phyloP scores from a whole-genome alignment of 2,329 filamentous ascomycete genomes.

The Fusarium proliferatum region DNA sequence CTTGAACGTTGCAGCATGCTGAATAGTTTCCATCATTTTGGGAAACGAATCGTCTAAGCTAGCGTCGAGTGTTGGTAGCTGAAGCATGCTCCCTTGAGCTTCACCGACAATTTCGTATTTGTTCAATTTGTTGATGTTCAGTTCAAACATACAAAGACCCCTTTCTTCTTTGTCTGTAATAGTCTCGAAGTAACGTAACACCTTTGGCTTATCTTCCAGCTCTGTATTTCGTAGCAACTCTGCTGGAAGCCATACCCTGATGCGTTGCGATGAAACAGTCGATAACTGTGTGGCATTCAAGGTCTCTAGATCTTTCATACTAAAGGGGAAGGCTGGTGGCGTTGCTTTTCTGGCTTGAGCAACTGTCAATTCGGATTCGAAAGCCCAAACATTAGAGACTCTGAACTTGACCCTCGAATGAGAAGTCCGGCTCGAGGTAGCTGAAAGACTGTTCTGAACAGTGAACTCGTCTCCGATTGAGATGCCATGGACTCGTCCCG shows the following conservation, averaged over 20 bases:
- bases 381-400: neutral
- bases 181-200: rapidly evolving
- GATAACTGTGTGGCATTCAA: neutral
- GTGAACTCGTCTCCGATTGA: neutral
- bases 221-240: rapidly evolving
- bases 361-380: rapidly evolving
- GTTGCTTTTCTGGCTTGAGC: rapidly evolving
- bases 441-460: rapidly evolving
- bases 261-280: rapidly evolving
- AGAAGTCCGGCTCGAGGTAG: rapidly evolving
- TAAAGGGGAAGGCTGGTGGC: rapidly evolving
- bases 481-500: neutral
- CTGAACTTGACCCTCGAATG: rapidly evolving
- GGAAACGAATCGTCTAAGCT: rapidly evolving
- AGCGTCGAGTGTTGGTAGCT: neutral
- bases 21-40: rapidly evolving
- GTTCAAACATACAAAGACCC: neutral
- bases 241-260: neutral
- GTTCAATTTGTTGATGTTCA: rapidly evolving
- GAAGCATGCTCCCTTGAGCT: neutral
- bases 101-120: neutral
- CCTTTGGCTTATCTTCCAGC: rapidly evolving
- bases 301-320: rapidly evolving
- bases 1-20: neutral
- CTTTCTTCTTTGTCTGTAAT: rapidly evolving